A percentile compares a stretch with the other conserved stretches of the same genome.
Evolutionary conservation across 176 grass and related monocot species (phyloP).

Genomic region (Panicum miliaceum): DNA sequence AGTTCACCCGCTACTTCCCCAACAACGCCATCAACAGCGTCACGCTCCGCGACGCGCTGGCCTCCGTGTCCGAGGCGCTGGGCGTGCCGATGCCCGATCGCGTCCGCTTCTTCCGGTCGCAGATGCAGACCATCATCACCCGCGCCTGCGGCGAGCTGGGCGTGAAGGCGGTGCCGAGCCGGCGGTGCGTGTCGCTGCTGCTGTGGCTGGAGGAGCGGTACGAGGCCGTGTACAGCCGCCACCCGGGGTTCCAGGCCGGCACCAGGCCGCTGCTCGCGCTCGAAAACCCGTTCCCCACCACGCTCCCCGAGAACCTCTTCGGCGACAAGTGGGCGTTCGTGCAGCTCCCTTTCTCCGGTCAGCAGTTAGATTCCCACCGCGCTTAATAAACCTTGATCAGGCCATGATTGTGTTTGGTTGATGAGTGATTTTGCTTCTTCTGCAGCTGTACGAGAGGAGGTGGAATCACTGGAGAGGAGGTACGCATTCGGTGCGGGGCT

Average conservation of each 20-base stretch:
- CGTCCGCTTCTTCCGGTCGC: constrained; percentile 90
- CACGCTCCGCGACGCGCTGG: constrained; percentile 86
- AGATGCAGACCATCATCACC: constrained; percentile 96
- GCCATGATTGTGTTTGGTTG: background rate
- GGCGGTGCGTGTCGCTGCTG: constrained; percentile 76
- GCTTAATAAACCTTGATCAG: background rate
- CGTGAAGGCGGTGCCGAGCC: constrained; percentile 87
- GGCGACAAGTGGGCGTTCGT: constrained; percentile 97
- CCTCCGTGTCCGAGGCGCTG: constrained; percentile 55
- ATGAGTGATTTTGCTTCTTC: constrained; percentile 19
- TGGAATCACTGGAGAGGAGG: constrained; percentile 63
- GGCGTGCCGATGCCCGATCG: constrained; percentile 76
- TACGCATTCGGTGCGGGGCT: constrained; percentile 83
- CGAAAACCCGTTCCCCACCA: constrained; percentile 92
- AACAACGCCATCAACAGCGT: constrained; percentile 98
- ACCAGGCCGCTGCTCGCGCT: constrained; percentile 84
- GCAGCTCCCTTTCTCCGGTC: constrained; percentile 90
- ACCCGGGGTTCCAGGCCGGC: constrained; percentile 87
- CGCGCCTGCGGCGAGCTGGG: constrained; percentile 88
- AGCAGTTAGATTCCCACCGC: background rate
- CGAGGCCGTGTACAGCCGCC: constrained; percentile 79
- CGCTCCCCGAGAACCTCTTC: constrained; percentile 89
- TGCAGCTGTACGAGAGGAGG: constrained; percentile 79
- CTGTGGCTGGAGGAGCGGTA: constrained; percentile 93
- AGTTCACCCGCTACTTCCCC: constrained; percentile 97